Conservation (phyloP, 2,329 filamentous ascomycete genomes). For the Colletotrichum destructivum region DNA sequence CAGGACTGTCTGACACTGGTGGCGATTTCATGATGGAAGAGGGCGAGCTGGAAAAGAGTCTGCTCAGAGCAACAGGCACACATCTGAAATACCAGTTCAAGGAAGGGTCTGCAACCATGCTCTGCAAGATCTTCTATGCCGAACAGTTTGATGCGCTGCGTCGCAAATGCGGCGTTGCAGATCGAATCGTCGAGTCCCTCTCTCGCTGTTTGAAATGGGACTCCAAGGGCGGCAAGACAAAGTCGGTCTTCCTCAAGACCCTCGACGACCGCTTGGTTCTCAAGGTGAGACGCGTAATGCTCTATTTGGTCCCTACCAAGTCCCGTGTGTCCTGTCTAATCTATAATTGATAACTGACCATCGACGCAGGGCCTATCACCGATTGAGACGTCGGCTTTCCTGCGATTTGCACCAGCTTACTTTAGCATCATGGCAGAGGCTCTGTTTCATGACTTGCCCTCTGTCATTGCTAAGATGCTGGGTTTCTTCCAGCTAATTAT, state of each 20-base stretch:
- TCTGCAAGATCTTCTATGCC: constrained; percentile 98
- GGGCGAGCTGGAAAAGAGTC: constrained; percentile 85
- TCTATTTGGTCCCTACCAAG: not conserved
- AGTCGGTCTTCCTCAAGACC: constrained; percentile 97
- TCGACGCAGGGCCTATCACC: constrained; percentile 81
- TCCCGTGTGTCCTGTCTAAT: not conserved
- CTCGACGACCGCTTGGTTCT: constrained; percentile 94
- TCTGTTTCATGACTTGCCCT: constrained; percentile 94
- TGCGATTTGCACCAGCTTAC: constrained; percentile 96
- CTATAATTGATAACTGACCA: constrained; percentile 38
- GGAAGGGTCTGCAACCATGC: constrained; percentile 93
- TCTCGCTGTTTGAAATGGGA: constrained; percentile 98
- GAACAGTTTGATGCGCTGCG: constrained; percentile 97
- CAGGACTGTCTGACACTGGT: constrained; percentile 53
- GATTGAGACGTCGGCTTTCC: constrained; percentile 93
- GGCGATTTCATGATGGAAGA: constrained; percentile 67
- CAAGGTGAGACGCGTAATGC: constrained; percentile 65
- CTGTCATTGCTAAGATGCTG: constrained; percentile 99
- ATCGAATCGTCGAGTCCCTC: constrained; percentile 94
- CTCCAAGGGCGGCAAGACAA: constrained; percentile 97
- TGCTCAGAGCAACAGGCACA: constrained; percentile 87
- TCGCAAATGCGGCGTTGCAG: constrained; percentile 91
- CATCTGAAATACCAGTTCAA: constrained; percentile 97
- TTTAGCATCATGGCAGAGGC: constrained; percentile 98
- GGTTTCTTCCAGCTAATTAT: constrained; percentile 98